phyloP scores from a whole-genome alignment of 78 protist species.

The Paulinella micropora region DNA sequence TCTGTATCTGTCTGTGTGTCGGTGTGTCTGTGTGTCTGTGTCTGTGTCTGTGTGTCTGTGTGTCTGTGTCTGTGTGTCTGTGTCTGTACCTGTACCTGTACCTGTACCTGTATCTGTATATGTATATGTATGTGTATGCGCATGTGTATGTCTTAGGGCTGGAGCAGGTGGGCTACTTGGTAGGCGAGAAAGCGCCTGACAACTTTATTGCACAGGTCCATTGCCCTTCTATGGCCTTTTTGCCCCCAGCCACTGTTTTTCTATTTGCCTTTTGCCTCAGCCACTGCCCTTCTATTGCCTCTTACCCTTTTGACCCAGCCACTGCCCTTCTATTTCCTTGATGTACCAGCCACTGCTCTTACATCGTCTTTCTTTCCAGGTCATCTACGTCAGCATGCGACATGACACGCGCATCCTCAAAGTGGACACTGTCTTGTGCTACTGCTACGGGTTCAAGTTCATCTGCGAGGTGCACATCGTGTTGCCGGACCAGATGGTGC shows the following conservation, averaged over 20 bases:
- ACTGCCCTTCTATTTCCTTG: neutral
- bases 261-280: neutral
- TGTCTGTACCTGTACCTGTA: neutral
- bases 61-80: neutral
- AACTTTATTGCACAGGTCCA: neutral
- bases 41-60: neutral
- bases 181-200: too few species aligned
- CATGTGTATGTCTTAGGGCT: neutral
- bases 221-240: neutral
- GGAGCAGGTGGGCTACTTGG: too few species aligned
- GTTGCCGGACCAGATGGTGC: too few species aligned
- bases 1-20: neutral
- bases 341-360: too few species aligned
- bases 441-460: neutral
- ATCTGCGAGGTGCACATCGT: too few species aligned
- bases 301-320: neutral
- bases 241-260: neutral
- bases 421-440: neutral
- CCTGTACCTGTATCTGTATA: neutral
- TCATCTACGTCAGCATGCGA: neutral
- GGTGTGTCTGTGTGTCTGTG: neutral
- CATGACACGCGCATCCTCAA: neutral
- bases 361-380: neutral
- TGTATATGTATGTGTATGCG: neutral
- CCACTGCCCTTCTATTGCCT: neutral